Percentiles rank a stretch among this genome's conserved stretches.
These are phyloP conservation scores for Candida maesae DNA, from an alignment of 805 yeast genomes.

Conservation along the genomic window DNA sequence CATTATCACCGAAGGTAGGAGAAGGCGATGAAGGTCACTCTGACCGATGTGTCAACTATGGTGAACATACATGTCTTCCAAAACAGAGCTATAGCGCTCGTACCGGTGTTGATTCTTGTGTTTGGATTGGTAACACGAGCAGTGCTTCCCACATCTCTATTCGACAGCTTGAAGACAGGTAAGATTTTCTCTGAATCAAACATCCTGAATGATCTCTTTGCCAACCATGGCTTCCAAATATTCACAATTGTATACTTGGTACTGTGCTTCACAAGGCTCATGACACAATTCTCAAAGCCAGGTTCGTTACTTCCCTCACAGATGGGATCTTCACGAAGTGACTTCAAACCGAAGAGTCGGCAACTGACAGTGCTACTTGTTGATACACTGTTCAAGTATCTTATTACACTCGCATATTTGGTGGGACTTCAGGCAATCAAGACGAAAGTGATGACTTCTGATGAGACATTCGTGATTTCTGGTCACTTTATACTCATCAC, in stretches of 20 bases:
- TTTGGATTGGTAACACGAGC: neutral
- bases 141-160: neutral
- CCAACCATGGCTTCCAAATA: slow-evolving; percentile 15
- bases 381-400: neutral
- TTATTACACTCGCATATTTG: neutral
- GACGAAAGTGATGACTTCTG: neutral
- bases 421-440: neutral
- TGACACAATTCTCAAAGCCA: slow-evolving; percentile 5
- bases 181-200: slow-evolving; percentile 12
- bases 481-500: slow-evolving; percentile 18
- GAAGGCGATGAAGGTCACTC: too few relatives aligned
- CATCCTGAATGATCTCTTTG: slow-evolving; percentile 17
- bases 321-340: neutral
- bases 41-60: neutral
- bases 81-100: slow-evolving; percentile 1
- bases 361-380: slow-evolving; percentile 1
- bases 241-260: slow-evolving; percentile 12
- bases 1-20: too few relatives aligned
- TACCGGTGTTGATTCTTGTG: slow-evolving; percentile 2
- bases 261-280: slow-evolving; percentile 2
- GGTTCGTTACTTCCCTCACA: slow-evolving; percentile 7
- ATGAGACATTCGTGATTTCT: slow-evolving; percentile 7
- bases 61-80: neutral
- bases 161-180: neutral
- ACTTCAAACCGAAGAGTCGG: neutral